Evolutionary conservation across 2,329 filamentous ascomycete species (phyloP).

Genomic region (Rutstroemia sp.): DNA sequence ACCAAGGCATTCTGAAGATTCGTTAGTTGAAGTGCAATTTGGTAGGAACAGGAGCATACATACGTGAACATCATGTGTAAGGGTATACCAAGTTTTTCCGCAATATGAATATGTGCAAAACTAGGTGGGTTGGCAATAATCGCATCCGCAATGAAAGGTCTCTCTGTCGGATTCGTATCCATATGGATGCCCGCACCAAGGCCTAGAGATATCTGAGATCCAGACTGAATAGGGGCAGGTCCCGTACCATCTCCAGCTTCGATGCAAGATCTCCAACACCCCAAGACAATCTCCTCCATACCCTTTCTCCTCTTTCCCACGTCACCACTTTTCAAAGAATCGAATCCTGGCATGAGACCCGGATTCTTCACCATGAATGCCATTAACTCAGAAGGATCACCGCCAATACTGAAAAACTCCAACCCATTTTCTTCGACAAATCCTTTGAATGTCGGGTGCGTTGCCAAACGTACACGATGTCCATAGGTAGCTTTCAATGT

Average conservation of each 20-base stretch:
- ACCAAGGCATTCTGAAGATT: slow-evolving; percentile 54
- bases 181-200: slow-evolving; percentile 29
- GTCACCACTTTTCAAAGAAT: slow-evolving; percentile 69
- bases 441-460: slow-evolving; percentile 58
- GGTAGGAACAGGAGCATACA: slow-evolving; percentile 28
- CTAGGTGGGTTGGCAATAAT: slow-evolving; percentile 75
- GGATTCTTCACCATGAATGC: slow-evolving; percentile 91
- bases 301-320: slow-evolving; percentile 66
- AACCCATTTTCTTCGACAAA: slow-evolving; percentile 65
- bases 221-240: slow-evolving; percentile 15
- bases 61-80: slow-evolving; percentile 87
- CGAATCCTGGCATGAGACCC: slow-evolving; percentile 74
- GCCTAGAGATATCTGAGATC: slow-evolving; percentile 17
- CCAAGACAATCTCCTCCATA: slow-evolving; percentile 72
- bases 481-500: slow-evolving; percentile 56
- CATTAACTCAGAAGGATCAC: slow-evolving; percentile 69
- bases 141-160: slow-evolving; percentile 74
- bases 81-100: slow-evolving; percentile 67
- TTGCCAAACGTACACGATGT: slow-evolving; percentile 67
- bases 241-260: slow-evolving; percentile 62
- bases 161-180: slow-evolving; percentile 26
- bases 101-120: slow-evolving; percentile 69
- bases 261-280: slow-evolving; percentile 81
- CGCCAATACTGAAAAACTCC: slow-evolving; percentile 72
- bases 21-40: slow-evolving; percentile 1